phyloP scores from a whole-genome alignment of 305 asterid species.

The Rubia tinctorum region DNA sequence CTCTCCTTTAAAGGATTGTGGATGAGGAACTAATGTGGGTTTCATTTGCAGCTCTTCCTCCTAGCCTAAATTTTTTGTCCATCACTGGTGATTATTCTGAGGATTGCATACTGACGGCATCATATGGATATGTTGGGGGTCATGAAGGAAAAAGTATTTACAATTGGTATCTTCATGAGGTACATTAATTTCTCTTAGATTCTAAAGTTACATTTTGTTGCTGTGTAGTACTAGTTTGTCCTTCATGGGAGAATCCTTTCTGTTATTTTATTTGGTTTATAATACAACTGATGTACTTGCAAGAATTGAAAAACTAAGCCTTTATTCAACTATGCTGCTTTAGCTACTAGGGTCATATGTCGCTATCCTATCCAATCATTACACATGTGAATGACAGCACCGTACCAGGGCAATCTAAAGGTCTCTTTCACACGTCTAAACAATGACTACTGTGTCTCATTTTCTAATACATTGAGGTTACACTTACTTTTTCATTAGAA shows the following conservation, averaged over 20 bases:
- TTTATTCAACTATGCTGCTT: background rate
- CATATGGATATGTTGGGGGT: slow-evolving; percentile 97
- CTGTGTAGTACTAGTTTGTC: background rate
- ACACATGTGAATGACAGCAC: background rate
- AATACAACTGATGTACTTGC: background rate
- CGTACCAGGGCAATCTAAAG: background rate
- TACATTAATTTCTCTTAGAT: slow-evolving; percentile 21
- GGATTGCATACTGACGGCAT: slow-evolving; percentile 89
- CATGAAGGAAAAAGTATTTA: slow-evolving; percentile 94
- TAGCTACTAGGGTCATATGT: background rate
- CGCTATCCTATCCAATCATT: background rate
- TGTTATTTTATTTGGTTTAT: background rate
- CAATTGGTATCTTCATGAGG: slow-evolving; percentile 92
- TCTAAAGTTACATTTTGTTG: background rate
- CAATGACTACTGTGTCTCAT: background rate
- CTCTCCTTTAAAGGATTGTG: background rate
- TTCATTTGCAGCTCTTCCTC: slow-evolving; percentile 86
- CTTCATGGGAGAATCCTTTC: background rate
- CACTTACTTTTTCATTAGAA: too few relatives aligned
- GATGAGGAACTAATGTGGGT: slow-evolving; percentile 6
- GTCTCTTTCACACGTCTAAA: background rate
- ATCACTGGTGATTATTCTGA: slow-evolving; percentile 87
- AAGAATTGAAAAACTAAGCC: background rate
- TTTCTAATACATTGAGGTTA: background rate
- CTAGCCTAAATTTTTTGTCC: slow-evolving; percentile 89